A percentile compares a stretch with the other conserved stretches of the same genome.
Evolutionary conservation across 2,329 filamentous ascomycete species (phyloP).

Genomic region (Sordariomycetes sp.): DNA sequence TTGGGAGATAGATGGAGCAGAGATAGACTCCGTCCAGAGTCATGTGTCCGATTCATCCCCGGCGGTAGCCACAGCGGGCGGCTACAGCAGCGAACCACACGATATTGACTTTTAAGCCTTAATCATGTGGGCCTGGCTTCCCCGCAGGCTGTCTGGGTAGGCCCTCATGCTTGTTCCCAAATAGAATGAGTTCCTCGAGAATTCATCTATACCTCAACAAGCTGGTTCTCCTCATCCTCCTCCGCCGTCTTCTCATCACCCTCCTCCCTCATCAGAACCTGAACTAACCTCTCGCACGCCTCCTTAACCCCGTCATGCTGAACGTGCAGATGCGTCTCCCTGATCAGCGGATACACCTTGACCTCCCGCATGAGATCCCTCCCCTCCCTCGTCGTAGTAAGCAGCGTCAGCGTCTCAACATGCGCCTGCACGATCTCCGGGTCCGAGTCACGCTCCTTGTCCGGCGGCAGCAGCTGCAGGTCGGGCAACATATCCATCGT

Average conservation of each 20-base stretch:
- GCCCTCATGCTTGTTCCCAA: background rate
- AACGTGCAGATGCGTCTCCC: slow-evolving; percentile 71
- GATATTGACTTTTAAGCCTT: too few relatives aligned
- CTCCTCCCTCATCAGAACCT: slow-evolving; percentile 76
- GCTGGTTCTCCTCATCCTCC: slow-evolving; percentile 38
- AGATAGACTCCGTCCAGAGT: too few relatives aligned
- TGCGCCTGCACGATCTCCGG: slow-evolving; percentile 69
- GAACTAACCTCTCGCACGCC: slow-evolving; percentile 78
- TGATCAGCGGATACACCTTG: slow-evolving; percentile 78
- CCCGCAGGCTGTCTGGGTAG: background rate
- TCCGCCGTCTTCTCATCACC: slow-evolving; percentile 35
- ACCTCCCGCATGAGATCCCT: slow-evolving; percentile 61
- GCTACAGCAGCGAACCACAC: too few relatives aligned
- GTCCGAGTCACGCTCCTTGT: slow-evolving; percentile 77
- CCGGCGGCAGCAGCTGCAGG: slow-evolving; percentile 74
- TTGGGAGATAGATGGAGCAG: too few relatives aligned
- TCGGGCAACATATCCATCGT: slow-evolving; percentile 78
- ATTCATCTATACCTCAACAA: slow-evolving; percentile 36
- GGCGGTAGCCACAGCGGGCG: too few relatives aligned
- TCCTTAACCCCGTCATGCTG: slow-evolving; percentile 71
- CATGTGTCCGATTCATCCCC: too few relatives aligned
- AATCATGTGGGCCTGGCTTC: too few relatives aligned
- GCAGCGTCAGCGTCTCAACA: slow-evolving; percentile 71
- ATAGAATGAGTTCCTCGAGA: background rate
- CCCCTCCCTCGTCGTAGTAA: slow-evolving; percentile 66